Conservation (phyloP, 768 basidiomycete genomes). For the Boletus sp. region DNA sequence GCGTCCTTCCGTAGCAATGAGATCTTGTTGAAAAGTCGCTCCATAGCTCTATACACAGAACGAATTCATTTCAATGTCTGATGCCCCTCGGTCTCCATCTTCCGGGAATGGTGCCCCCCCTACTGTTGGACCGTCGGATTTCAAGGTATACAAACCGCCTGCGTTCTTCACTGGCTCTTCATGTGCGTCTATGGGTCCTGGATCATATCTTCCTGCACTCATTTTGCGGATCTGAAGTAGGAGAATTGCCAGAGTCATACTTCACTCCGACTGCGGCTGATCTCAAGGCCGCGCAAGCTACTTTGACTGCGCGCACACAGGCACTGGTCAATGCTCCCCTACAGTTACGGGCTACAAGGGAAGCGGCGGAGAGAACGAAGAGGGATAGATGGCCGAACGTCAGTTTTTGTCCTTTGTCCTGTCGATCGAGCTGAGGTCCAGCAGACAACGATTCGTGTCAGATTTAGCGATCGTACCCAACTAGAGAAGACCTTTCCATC, state of each 20-base stretch:
- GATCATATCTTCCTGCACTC: slow-evolving; percentile 1
- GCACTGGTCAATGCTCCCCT: slow-evolving; percentile 70
- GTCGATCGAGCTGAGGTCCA: slow-evolving; percentile 12
- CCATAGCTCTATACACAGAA: slow-evolving; percentile 13
- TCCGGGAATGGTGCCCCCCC: neutral
- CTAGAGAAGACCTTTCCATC: slow-evolving; percentile 80
- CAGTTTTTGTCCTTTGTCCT: neutral
- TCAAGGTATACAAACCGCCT: slow-evolving; percentile 52
- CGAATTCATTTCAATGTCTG: slow-evolving; percentile 24
- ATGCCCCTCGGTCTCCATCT: slow-evolving; percentile 14
- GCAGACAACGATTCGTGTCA: slow-evolving; percentile 79
- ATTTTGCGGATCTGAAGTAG: slow-evolving; percentile 29
- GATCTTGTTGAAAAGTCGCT: slow-evolving; percentile 16
- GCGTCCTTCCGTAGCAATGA: slow-evolving; percentile 8
- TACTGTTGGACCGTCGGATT: slow-evolving; percentile 24
- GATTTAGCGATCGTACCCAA: slow-evolving; percentile 78
- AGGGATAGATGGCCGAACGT: slow-evolving; percentile 74
- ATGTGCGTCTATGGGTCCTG: slow-evolving; percentile 32
- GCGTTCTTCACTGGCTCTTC: slow-evolving; percentile 25
- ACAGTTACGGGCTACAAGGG: slow-evolving; percentile 59
- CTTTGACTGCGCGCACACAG: slow-evolving; percentile 58
- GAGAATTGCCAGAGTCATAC: slow-evolving; percentile 66
- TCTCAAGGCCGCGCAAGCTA: slow-evolving; percentile 63
- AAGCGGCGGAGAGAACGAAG: slow-evolving; percentile 59
- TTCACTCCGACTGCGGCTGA: slow-evolving; percentile 73